Base-by-base conservation (phyloP, 2,329 filamentous ascomycete genomes). In the Penicillium sp. region DNA sequence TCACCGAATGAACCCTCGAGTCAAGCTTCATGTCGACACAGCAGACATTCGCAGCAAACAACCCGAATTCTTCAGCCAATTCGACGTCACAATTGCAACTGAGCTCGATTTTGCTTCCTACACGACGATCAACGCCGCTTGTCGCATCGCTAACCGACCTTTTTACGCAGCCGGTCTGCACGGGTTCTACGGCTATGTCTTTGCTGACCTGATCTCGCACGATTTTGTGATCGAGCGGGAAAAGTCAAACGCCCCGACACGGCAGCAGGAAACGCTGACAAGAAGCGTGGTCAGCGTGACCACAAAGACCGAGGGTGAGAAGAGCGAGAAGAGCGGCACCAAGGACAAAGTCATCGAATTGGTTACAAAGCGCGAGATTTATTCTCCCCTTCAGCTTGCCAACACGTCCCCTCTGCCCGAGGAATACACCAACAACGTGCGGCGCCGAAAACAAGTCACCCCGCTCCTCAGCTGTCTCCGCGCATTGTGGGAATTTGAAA, bases 161-260 rank as follows among this genome's bases (percentile, higher is more conserved):
- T 96, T 96, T 69, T 98, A 98, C 70, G 89, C 89, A 8, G 87
- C 90, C 33, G 85, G 84, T 43, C 82, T 86, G 3, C 88, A 96
- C 65, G 93, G 93, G 42, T 80, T 95, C 66, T 97, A 94, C 67
- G 93, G 93, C 47, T 98, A 88, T 73, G 86, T 95, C 56, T 98
- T 98, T 67, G 86, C 87, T 49, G 93, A 98, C 67, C 78, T 98
- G 24, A 89, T 95, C 58, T 80, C 84, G 61, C 93, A 98, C 67
- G 84, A 90, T 61, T 98, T 89, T 64, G 82, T 93, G 51, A 85
- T 98, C 52, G 85, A 95, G 73, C 84, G 93, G 48, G 83, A 88
- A 52, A 84, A 85, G 54, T 84, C 86, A 49, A 97, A 97, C 63
- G 73, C 87, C 9, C 65, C 80, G 18, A 76, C 78, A 1, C 59